Evolutionary conservation across 805 yeast species (phyloP), one percentile per base, ranked within the genome.

Genomic region (Lachancea lanzarotensis): DNA sequence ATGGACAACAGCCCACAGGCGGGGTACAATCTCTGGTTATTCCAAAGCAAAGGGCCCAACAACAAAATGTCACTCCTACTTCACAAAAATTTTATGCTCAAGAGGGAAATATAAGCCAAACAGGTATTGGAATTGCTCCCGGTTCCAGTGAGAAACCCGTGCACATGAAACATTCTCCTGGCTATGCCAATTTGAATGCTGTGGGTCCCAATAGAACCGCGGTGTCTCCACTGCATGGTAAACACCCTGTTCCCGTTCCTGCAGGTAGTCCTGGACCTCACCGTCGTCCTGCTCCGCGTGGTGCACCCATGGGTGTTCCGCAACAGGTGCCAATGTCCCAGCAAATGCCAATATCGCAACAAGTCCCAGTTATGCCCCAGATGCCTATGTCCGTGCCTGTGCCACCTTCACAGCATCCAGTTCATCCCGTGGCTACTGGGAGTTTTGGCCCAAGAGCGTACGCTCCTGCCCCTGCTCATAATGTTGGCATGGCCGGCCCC

Each of bases 341-440:
- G 40, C 40, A 40, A 12, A 16, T 22, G 36, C 40, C 34, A 25
- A 42, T 35, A 35, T 31, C 35, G 18, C 45, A 45, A 35, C 44
- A 55, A 49, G 48, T 31, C 39, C 37, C 64, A 56, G 27, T 47
- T 34, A 42, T 36, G 29, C 43, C 29, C 12, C 43, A 32, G 25
- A 33, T 25, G 43, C 38, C 32, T 3, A 27, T 9, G 19, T 13
- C 35, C 19, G 11, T 38, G 47, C 43, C 35, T 11, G 11, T 38
- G 47, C 43, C 16, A 34, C 38, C 29, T 15, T 26, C 7, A 48
- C 4, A 22, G 25, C 8, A 4, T 22, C 8, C 8, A 6, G 25
- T 8, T 22, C 25, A 22, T 8, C 25, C 25, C 8, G 4, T 8
- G 25, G 25, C 25, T 22, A 8, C 25, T 8, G 36, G 9, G 20